Evolutionary conservation across 148 eudicot genomes (phyloP).

Genomic region (Pharnaceum exiguum): DNA sequence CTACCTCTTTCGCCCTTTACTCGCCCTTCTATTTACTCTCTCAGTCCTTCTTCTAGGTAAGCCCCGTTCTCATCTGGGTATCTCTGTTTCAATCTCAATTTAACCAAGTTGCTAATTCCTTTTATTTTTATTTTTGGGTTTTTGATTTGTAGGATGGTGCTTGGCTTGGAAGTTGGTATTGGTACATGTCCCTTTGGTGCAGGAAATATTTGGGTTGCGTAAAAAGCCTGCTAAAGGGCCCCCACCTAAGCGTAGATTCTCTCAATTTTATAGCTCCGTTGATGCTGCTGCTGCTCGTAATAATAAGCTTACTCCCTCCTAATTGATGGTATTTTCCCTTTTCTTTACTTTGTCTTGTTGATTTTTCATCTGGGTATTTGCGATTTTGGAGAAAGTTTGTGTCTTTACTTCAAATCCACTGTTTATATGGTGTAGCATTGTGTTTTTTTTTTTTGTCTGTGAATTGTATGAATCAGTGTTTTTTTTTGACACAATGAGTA

Average conservation of each 20-base stretch:
- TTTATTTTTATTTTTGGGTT: not conserved
- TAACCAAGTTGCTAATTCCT: not conserved
- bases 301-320: conserved; percentile 7
- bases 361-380: no score
- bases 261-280: conserved; percentile 33
- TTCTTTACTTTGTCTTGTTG: no score
- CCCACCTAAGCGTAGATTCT: conserved; percentile 41
- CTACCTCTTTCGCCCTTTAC: conserved; percentile 51
- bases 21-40: conserved; percentile 46
- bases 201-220: conserved; percentile 71
- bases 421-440: no score
- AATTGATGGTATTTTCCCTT: conserved; percentile 2
- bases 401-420: no score
- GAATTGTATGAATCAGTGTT: no score
- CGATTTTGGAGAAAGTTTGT: no score
- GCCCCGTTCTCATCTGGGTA: conserved; percentile 7
- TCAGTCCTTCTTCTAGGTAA: conserved; percentile 53
- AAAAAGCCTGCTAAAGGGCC: conserved; percentile 51
- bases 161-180: conserved; percentile 81
- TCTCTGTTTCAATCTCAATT: not conserved
- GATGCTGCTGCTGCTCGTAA: conserved; percentile 21
- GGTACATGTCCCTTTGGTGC: conserved; percentile 86
- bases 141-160: conserved; percentile 51
- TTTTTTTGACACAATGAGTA: no score
- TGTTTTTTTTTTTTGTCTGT: no score